Evolutionary conservation across 371 early-diverging fungal genomes (phyloP), one percentile per base, ranked within the genome.

Genomic region (Syncephalastrum monosporum): DNA sequence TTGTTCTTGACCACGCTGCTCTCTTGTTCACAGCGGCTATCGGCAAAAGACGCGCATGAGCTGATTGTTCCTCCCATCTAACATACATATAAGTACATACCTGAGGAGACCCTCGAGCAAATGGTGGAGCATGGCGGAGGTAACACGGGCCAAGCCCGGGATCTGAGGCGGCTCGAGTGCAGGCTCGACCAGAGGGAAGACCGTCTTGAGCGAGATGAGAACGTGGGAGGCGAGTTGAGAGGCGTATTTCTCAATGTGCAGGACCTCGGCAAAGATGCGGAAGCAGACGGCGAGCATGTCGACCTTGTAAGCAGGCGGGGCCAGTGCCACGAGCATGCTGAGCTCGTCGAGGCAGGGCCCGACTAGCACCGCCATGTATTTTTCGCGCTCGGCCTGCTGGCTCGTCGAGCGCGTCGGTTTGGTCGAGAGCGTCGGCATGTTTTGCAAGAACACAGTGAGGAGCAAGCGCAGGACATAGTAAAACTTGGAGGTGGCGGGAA

Each of bases 361-460:
- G 4, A 82, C 53, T 1, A 82, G 23, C 5, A 57, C 33, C 0
- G 53, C 47, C 0, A 64, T 56, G 23, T 72, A 62, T 8, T 75
- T 68, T 38, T 59, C 49, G 16, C 17, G 25, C 16, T 23, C 29
- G 21, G 42, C 47, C 38, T 33, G 16, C 7, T 14, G 10, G 48
- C 55, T 62, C 65, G 58, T 25, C 44, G 59, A 51, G 46, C 58
- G 38, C 41, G 65, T 50, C 5, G 63, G 69, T 44, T 72, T 75
- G 21, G 54, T 64, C 4, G 73, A 67, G 15, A 82, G 55, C 3
- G 64, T 64, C 4, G 80, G 78, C 5, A 79, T 56, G 47, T 71
- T 69, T 57, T 76, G 78, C 47, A 82, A 58, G 64, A 82, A 78
- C 7, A 82, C 78, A 43, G 71, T 77, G 47, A 76, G 64, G 51